Conservation (phyloP, 2,329 filamentous ascomycete species). For the Xylariaceae sp. region DNA sequence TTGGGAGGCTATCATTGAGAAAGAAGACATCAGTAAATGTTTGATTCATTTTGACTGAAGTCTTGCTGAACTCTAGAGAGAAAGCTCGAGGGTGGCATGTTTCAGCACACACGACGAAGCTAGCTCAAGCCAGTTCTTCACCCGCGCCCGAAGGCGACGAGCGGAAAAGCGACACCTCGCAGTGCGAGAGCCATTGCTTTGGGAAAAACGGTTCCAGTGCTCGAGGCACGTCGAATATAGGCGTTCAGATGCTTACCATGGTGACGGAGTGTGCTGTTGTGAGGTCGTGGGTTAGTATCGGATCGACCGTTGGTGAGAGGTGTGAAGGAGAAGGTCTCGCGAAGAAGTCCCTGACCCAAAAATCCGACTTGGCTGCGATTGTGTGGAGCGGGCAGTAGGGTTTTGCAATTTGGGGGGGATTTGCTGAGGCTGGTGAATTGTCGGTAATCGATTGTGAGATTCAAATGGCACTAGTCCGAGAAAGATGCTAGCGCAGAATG, state of each 20-base stretch:
- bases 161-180: constrained; percentile 38
- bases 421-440: constrained; percentile 17
- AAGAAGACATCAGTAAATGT: constrained; percentile 93
- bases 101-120: constrained; percentile 40
- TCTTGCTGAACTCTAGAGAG: constrained; percentile 96
- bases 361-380: constrained; percentile 10
- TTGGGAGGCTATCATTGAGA: constrained; percentile 99
- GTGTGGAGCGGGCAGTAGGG: constrained; percentile 28
- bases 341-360: constrained; percentile 24
- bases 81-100: constrained; percentile 50
- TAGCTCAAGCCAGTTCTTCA: constrained; percentile 66
- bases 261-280: constrained; percentile 46
- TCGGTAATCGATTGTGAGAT: constrained; percentile 18
- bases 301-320: constrained; percentile 34
- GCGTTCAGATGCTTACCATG: constrained; percentile 55
- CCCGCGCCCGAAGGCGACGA: constrained; percentile 42
- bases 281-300: constrained; percentile 45
- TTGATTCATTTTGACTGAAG: constrained; percentile 67
- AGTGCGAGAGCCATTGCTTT: constrained; percentile 27
- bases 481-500: not conserved
- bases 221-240: constrained; percentile 30
- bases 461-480: not conserved
- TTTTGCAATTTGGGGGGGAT: constrained; percentile 7
- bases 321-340: constrained; percentile 29
- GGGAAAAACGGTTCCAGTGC: constrained; percentile 27